Conservation (phyloP, 129 eudicot genomes). For the Chrysanthemum lavandulifolium region DNA sequence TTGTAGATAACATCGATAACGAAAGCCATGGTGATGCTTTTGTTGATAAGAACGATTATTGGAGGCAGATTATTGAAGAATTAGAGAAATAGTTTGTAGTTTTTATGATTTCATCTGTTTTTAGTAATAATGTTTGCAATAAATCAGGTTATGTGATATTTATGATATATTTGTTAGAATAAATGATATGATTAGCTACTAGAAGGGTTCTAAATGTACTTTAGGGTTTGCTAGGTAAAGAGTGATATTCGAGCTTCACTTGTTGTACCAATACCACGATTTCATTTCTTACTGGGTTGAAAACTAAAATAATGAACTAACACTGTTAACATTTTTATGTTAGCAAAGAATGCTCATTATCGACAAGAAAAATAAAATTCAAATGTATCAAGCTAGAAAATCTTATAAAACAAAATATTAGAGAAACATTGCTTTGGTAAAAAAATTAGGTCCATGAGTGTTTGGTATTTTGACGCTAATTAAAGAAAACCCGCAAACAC, state of each 20-base stretch:
- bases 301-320: not conserved
- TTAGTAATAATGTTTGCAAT: not conserved
- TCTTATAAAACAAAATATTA: no score
- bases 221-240: not conserved
- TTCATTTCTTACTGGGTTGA: not conserved
- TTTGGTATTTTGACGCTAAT: no score
- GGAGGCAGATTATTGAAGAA: constrained; percentile 22
- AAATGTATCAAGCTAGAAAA: no score
- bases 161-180: not conserved
- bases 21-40: constrained; percentile 10
- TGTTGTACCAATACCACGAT: constrained; percentile 1
- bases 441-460: no score
- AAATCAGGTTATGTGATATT: not conserved
- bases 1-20: not conserved
- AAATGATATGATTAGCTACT: not conserved
- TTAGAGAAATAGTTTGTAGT: constrained; percentile 8
- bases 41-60: constrained; percentile 30
- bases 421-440: no score
- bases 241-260: not conserved
- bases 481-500: no score
- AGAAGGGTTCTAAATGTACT: not conserved
- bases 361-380: no score
- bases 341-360: not conserved
- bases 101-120: not conserved
- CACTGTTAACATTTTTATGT: not conserved